Base-by-base conservation (phyloP, 768 basidiomycete genomes). In the Hirschioporus abietinus region DNA sequence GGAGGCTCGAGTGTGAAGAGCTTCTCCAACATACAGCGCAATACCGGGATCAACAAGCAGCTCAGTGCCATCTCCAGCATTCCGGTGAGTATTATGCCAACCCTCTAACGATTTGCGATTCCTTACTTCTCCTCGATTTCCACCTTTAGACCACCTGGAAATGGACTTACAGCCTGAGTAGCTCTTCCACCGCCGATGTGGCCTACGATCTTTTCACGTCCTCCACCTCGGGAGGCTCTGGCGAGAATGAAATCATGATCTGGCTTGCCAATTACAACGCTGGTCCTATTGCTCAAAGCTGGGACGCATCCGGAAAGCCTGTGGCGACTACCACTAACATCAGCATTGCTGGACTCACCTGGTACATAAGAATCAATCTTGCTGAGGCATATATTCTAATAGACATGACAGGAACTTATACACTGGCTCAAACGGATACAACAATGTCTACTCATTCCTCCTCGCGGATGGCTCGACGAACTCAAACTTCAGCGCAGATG, bases 151-250 rank as follows among this genome's bases (percentile, higher is more conserved):
- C 84, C 35, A 75, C 72, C 0, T 90, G 88, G 88, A 65, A 74
- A 1, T 89, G 88, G 88, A 79, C 79, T 6, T 84, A 86, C 67
- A 70, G 70, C 17, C 75, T 78, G 5, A 81, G 77, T 5, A 73
- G 72, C 0, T 74, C 85, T 66, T 82, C 85, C 26, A 20, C 20
- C 42, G 81, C 84, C 0, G 80, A 89, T 65, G 80, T 88, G 26
- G 85, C 88, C 7, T 90, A 81, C 67, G 88, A 90, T 68, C 67
- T 89, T 0, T 90, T 90, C 78, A 89, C 88, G 0, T 83, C 88
- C 1, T 71, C 70, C 67, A 76, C 77, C 5, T 57, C 84, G 35
- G 82, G 82, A 0, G 87, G 87, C 34, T 74, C 79, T 58, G 80
- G 80, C 64, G 67, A 69, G 36, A 70, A 77, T 67, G 82, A 83